A percentile compares a stretch with the other conserved stretches of the same genome.
Conservation (phyloP, 2,329 filamentous ascomycete species). For the Chrysoporthe puriensis region DNA sequence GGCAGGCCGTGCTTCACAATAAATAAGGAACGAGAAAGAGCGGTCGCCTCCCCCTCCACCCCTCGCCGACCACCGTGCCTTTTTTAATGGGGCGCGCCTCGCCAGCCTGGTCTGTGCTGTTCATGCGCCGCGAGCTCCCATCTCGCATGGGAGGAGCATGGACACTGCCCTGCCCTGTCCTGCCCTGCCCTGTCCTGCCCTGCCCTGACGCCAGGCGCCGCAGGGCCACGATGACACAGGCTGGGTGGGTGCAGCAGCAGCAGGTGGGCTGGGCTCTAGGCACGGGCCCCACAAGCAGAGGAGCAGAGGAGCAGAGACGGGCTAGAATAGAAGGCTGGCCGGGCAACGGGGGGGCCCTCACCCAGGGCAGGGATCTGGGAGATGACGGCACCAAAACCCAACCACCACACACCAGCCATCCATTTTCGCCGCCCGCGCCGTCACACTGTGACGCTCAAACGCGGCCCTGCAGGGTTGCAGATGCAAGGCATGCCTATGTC, state of each 20-base stretch:
- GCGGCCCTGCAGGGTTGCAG: too few relatives aligned
- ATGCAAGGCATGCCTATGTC: too few relatives aligned
- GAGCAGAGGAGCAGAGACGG: too few relatives aligned
- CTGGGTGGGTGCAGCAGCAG: too few relatives aligned
- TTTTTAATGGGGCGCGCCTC: constrained; percentile 28
- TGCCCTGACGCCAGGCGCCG: too few relatives aligned
- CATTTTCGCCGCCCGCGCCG: background rate
- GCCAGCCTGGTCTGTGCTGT: constrained; percentile 29
- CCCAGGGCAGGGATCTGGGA: background rate
- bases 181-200: background rate
- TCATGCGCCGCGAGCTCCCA: constrained; percentile 9
- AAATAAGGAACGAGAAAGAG: constrained; percentile 32
- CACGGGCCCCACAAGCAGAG: too few relatives aligned
- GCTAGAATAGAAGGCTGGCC: background rate
- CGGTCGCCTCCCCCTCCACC: constrained; percentile 21
- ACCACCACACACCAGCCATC: constrained; percentile 3
- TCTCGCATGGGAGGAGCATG: background rate
- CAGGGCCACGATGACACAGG: too few relatives aligned
- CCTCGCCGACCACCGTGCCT: constrained; percentile 12
- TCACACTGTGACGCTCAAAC: too few relatives aligned
- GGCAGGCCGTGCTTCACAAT: constrained; percentile 24
- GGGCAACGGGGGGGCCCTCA: background rate
- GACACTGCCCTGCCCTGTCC: background rate
- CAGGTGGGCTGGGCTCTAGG: too few relatives aligned
- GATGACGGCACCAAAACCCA: background rate